A percentile compares a stretch with the other conserved stretches of the same genome.
Conservation (phyloP, 768 basidiomycete species). For the Boletus patriciae region DNA sequence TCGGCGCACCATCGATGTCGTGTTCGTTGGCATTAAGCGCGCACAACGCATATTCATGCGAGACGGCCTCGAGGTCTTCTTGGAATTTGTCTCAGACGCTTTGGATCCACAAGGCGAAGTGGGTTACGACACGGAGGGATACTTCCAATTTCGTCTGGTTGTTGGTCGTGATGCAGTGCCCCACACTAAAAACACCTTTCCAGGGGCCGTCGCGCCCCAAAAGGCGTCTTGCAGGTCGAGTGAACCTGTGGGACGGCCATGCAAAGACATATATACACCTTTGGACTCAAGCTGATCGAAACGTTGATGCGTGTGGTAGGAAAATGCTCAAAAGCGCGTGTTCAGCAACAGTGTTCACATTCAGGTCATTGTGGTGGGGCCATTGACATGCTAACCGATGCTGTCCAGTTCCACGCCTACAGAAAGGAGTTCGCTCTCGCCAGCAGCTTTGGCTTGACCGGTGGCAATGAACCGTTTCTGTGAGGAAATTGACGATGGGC, state of each 20-base stretch:
- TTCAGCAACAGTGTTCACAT: conserved; percentile 59
- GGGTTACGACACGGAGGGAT: conserved; percentile 80
- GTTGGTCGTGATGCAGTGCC: conserved; percentile 65
- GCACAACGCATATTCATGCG: conserved; percentile 35
- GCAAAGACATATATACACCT: conserved; percentile 44
- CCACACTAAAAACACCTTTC: conserved; percentile 79
- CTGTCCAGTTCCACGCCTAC: too few species aligned
- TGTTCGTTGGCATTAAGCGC: conserved; percentile 38
- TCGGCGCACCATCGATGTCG: conserved; percentile 65
- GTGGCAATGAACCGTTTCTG: too few species aligned
- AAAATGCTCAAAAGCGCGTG: conserved; percentile 78
- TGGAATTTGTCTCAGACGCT: conserved; percentile 64
- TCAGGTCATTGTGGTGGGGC: too few species aligned
- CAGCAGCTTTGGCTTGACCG: too few species aligned
- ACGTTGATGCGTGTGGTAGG: conserved; percentile 59
- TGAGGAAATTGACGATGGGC: too few species aligned
- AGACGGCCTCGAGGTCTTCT: conserved; percentile 42
- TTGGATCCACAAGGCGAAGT: conserved; percentile 75
- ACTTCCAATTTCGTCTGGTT: conserved; percentile 64
- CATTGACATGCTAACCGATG: too few species aligned
- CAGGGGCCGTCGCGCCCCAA: conserved; percentile 70
- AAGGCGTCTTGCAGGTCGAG: conserved; percentile 53
- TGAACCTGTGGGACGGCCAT: not conserved
- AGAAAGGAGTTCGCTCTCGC: too few species aligned
- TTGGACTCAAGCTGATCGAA: conserved; percentile 68